These are phyloP conservation scores for Allomyces arbusculus DNA, from an alignment of 192 early-diverging fungal species.

Conservation along the genomic window DNA sequence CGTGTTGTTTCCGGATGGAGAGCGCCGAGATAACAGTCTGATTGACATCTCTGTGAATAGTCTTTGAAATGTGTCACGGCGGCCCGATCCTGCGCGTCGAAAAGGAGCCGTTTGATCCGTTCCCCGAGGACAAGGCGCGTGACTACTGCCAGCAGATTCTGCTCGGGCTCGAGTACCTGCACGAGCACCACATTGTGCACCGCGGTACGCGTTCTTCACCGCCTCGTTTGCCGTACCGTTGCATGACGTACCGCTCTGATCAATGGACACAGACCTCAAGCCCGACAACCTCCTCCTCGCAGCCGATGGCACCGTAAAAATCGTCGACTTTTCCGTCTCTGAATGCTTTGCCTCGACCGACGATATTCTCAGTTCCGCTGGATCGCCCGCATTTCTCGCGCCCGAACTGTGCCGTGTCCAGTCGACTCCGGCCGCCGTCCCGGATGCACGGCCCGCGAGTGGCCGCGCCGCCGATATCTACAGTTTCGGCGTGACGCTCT, in stretches of 20 bases:
- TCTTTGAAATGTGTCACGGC: neutral
- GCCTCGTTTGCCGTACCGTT: no score
- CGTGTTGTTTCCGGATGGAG: no score
- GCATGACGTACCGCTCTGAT: no score
- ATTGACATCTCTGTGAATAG: neutral
- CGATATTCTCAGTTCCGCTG: no score
- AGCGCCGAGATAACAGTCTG: no score
- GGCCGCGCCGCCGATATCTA: conserved; percentile 69
- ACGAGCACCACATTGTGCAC: neutral
- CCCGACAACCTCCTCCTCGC: conserved; percentile 73
- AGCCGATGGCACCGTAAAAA: conserved; percentile 41
- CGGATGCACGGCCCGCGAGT: no score
- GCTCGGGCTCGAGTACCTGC: neutral
- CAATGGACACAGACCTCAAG: conserved; percentile 45
- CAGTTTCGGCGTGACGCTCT: conserved; percentile 70
- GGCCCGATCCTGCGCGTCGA: neutral
- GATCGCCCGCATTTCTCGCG: no score
- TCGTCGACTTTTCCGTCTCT: conserved; percentile 73
- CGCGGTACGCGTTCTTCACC: neutral
- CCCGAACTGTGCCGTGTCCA: no score
- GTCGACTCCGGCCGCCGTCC: no score
- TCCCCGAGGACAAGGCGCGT: neutral
- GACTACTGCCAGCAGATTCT: neutral
- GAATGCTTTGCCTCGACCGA: conserved; percentile 10
- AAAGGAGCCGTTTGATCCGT: no score